A percentile compares a stretch with the other conserved stretches of the same genome.
Evolutionary conservation across 768 basidiomycete species (phyloP).

Genomic region (Cantharellus anzutake): DNA sequence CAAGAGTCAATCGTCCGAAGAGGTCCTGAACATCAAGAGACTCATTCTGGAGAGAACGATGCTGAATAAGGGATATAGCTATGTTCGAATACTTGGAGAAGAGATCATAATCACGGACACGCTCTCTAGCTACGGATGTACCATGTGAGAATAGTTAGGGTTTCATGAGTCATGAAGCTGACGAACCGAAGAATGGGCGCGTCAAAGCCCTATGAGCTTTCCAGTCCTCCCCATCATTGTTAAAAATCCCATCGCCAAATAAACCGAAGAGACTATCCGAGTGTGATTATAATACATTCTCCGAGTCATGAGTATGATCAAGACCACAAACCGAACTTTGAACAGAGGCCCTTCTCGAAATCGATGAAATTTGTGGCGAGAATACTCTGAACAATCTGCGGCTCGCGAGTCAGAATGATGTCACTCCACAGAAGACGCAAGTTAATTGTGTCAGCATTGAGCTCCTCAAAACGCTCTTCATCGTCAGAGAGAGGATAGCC

Average conservation of each 20-base stretch:
- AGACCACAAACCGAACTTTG: no score
- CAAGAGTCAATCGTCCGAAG: conserved; percentile 8
- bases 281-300: no score
- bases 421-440: no score
- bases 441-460: no score
- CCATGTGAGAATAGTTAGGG: conserved; percentile 28
- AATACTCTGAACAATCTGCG: no score
- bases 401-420: no score
- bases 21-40: conserved; percentile 8
- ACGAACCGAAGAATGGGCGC: conserved; percentile 17
- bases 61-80: conserved; percentile 7
- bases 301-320: no score
- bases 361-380: background rate
- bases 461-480: no score
- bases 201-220: conserved; percentile 39
- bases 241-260: conserved; percentile 19
- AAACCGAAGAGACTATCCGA: conserved; percentile 5
- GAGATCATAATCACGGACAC: conserved; percentile 5
- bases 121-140: conserved; percentile 7
- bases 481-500: no score
- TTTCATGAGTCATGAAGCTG: conserved; percentile 13
- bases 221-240: conserved; percentile 27
- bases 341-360: background rate
- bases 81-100: conserved; percentile 8
- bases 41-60: conserved; percentile 9